Percentiles rank a stretch among this genome's conserved stretches.
Evolutionary conservation across 805 yeast genomes (phyloP).

Genomic region (Saturnispora bothae): DNA sequence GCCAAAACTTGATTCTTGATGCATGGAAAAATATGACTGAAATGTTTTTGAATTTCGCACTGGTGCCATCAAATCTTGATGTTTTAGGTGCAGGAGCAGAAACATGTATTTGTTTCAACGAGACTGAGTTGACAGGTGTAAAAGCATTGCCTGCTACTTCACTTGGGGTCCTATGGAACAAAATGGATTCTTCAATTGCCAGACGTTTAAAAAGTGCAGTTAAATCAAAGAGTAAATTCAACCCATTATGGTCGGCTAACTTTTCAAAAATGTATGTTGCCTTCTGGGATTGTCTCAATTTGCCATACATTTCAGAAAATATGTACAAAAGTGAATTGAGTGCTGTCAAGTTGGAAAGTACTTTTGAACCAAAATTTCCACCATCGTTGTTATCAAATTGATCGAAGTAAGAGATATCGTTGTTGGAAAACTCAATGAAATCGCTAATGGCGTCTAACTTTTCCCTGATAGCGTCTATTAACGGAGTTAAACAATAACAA

Average conservation of each 20-base stretch:
- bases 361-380: conserved; percentile 23
- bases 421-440: conserved; percentile 22
- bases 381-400: conserved; percentile 23
- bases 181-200: conserved; percentile 45
- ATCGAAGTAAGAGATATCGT: conserved; percentile 29
- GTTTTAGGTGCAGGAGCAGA: conserved; percentile 31
- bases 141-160: conserved; percentile 33
- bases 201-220: conserved; percentile 39
- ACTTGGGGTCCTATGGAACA: conserved; percentile 40
- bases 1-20: conserved; percentile 36
- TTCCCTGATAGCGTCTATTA: conserved; percentile 13
- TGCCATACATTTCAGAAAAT: conserved; percentile 41
- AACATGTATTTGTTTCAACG: conserved; percentile 34
- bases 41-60: conserved; percentile 55
- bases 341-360: conserved; percentile 28
- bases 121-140: conserved; percentile 24
- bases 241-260: conserved; percentile 34
- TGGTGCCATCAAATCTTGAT: conserved; percentile 33
- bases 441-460: conserved; percentile 15
- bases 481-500: conserved; percentile 32
- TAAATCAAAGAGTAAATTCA: conserved; percentile 31
- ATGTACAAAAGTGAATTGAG: conserved; percentile 39
- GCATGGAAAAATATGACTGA: conserved; percentile 43
- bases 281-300: conserved; percentile 39
- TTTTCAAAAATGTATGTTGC: conserved; percentile 31